Percentiles rank a stretch among this genome's conserved stretches.
These are phyloP conservation scores for Coemansia umbellata DNA, from an alignment of 192 early-diverging fungal genomes.

Conservation along the genomic window DNA sequence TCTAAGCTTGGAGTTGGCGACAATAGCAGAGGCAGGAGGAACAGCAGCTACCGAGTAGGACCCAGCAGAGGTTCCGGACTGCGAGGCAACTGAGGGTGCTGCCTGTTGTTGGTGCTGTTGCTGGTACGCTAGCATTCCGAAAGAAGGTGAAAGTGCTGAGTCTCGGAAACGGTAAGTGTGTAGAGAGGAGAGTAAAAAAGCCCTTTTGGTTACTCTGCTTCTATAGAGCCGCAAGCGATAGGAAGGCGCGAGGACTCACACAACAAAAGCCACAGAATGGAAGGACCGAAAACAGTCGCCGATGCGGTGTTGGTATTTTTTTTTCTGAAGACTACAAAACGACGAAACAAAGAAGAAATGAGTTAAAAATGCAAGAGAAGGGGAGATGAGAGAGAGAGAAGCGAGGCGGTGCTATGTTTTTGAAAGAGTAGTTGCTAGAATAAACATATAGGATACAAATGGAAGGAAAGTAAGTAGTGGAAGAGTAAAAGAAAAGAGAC, in stretches of 20 bases:
- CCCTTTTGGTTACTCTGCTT: not conserved
- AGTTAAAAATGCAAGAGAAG: not conserved
- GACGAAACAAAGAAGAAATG: not conserved
- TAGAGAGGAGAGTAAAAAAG: not conserved
- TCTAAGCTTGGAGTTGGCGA: conserved; percentile 38
- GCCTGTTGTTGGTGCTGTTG: conserved; percentile 34
- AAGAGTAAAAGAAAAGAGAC: not conserved
- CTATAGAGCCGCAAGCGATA: not conserved
- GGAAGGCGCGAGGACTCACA: not conserved
- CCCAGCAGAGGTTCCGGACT: conserved; percentile 1
- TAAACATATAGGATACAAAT: not conserved
- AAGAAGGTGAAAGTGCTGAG: not conserved
- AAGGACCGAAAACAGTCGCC: conserved; percentile 1
- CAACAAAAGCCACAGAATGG: conserved; percentile 7
- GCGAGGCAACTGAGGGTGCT: conserved; percentile 5
- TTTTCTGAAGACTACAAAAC: conserved; percentile 2
- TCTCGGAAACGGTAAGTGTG: not conserved
- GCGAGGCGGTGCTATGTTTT: too few relatives aligned
- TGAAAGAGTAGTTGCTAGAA: too few relatives aligned
- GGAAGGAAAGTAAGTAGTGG: not conserved
- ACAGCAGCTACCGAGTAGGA: conserved; percentile 18
- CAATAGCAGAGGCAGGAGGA: conserved; percentile 31
- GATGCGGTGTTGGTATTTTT: not conserved
- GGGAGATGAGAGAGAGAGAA: not conserved
- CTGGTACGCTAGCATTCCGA: conserved; percentile 47